These are phyloP conservation scores for Fusarium sp. DNA, from an alignment of 2,329 filamentous ascomycete genomes.

Conservation along the genomic window DNA sequence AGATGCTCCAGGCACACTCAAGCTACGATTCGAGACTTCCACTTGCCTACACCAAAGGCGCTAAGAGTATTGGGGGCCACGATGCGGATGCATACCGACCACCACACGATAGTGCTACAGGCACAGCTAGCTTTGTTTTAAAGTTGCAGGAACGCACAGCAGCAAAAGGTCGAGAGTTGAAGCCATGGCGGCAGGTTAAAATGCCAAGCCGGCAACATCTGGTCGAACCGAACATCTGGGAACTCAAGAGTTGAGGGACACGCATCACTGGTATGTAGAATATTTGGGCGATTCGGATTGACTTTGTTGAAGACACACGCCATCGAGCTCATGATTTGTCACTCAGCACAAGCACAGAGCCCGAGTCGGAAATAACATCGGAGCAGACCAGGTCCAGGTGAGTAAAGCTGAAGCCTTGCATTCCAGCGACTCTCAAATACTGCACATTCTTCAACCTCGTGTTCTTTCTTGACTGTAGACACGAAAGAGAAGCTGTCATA, in stretches of 20 bases:
- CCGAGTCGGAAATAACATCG: constrained; percentile 17
- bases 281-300: constrained; percentile 2
- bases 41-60: constrained; percentile 3
- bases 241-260: background rate
- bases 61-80: constrained; percentile 16
- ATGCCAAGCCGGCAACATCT: constrained; percentile 34
- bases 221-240: constrained; percentile 28
- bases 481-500: background rate
- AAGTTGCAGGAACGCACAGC: constrained; percentile 27
- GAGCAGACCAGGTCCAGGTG: constrained; percentile 2
- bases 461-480: background rate
- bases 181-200: constrained; percentile 2
- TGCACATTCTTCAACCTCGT: background rate
- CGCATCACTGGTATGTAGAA: constrained; percentile 10
- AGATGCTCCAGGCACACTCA: constrained; percentile 7
- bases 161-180: constrained; percentile 2
- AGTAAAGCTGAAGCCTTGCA: background rate
- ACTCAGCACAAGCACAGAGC: background rate
- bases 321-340: constrained; percentile 5
- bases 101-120: constrained; percentile 9
- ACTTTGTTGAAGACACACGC: constrained; percentile 3
- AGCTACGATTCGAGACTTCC: constrained; percentile 12
- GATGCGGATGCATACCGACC: constrained; percentile 18
- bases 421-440: background rate
- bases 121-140: background rate